phyloP scores from a whole-genome alignment of 352 stramenopile genomes.

The Globisporangium perplexum region DNA sequence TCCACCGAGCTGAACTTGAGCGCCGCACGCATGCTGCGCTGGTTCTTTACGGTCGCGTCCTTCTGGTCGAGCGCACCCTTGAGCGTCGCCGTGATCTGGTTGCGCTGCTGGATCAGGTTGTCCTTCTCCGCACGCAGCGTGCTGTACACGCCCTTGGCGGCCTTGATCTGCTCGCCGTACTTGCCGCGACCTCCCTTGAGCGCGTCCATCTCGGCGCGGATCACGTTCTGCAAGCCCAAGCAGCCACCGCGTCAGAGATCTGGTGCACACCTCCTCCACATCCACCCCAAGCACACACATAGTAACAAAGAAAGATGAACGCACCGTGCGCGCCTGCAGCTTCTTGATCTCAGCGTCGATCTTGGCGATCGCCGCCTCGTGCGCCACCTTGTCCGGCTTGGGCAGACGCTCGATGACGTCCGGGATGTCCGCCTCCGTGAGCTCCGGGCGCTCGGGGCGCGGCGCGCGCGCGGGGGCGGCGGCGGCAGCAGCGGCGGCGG shows the following conservation, averaged over 20 bases:
- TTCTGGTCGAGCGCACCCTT: slow-evolving; percentile 81
- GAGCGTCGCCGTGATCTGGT: slow-evolving; percentile 76
- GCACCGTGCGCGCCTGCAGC: slow-evolving; percentile 78
- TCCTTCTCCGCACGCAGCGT: slow-evolving; percentile 81
- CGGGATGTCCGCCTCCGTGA: slow-evolving; percentile 50
- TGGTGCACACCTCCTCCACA: too few species aligned
- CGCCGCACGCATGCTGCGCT: slow-evolving; percentile 47
- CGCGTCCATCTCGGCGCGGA: slow-evolving; percentile 72
- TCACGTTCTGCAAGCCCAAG: slow-evolving; percentile 27
- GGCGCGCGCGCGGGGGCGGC: slow-evolving; percentile 4
- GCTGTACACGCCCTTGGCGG: slow-evolving; percentile 81
- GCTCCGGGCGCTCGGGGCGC: slow-evolving; percentile 16
- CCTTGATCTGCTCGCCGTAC: slow-evolving; percentile 86
- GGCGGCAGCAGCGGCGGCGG: neutral
- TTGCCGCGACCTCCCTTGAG: slow-evolving; percentile 75
- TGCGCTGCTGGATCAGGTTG: slow-evolving; percentile 81
- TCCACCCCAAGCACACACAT: too few species aligned
- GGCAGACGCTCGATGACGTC: slow-evolving; percentile 76
- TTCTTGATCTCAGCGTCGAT: slow-evolving; percentile 91
- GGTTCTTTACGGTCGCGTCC: slow-evolving; percentile 62
- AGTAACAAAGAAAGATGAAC: slow-evolving; percentile 6
- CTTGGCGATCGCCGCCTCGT: slow-evolving; percentile 81
- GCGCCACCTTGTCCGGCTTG: slow-evolving; percentile 87
- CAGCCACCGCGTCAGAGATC: too few species aligned
- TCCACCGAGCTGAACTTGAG: slow-evolving; percentile 87